These are phyloP conservation scores for Singerocomus rubriflavus DNA, from an alignment of 1,284 basidiomycete genomes.

Conservation along the genomic window DNA sequence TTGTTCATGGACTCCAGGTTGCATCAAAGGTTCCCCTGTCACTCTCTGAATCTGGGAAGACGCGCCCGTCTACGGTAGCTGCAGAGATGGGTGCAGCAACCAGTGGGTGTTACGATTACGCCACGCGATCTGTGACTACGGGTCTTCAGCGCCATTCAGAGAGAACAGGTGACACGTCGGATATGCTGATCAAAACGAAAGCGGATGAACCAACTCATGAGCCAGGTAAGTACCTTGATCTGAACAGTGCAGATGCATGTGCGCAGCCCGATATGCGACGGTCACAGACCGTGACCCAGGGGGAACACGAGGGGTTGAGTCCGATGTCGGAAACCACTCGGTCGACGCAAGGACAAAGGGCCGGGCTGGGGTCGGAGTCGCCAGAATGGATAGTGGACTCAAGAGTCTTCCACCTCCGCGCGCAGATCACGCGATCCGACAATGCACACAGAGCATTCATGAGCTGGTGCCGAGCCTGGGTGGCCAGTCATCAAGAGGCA, in stretches of 20 bases:
- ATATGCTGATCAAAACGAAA: not conserved
- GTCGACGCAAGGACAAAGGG: not conserved
- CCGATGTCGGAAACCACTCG: not conserved
- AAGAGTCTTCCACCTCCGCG: constrained; percentile 5
- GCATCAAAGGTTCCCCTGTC: not conserved
- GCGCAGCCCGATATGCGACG: not conserved
- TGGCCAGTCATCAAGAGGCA: not conserved
- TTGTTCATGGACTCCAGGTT: not conserved
- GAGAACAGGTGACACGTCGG: not conserved
- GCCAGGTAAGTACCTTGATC: not conserved
- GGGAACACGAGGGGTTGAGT: not conserved
- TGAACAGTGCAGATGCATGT: not conserved
- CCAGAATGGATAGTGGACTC: constrained; percentile 10
- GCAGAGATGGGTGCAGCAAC: not conserved
- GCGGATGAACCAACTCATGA: not conserved
- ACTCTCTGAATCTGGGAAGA: not conserved
- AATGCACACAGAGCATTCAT: constrained; percentile 2
- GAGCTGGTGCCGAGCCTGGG: constrained; percentile 12
- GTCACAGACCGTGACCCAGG: not conserved
- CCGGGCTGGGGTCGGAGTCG: not conserved
- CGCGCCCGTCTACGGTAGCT: not conserved
- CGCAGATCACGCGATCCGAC: constrained; percentile 8
- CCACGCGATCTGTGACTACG: not conserved
- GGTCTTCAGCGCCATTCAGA: not conserved
- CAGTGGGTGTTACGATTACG: not conserved